Base-by-base conservation (phyloP, 176 grass and related monocot genomes). In the Tillandsia leiboldiana region DNA sequence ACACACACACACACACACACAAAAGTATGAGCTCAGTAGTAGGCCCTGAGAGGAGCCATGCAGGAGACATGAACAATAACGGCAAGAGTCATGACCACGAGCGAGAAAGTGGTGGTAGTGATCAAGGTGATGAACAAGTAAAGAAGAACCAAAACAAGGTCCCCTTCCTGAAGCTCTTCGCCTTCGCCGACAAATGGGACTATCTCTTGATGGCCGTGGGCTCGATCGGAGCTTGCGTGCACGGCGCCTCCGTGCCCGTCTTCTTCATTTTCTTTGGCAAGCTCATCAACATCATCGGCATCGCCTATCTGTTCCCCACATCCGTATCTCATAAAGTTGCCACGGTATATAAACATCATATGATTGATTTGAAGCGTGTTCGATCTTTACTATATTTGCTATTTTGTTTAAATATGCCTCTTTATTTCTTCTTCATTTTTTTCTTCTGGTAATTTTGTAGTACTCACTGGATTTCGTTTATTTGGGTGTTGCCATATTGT, bases 221-320 rank as follows among this genome's bases (percentile, higher is more conserved):
- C 0, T 90, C 94, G 2, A 75, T 92, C 15, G 94, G 94, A 61
- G 94, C 94, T 8, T 97, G 94, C 78, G 89, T 76, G 18, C 94
- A 97, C 69, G 94, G 94, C 63, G 94, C 94, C 53, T 97, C 94
- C 51, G 94, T 97, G 15, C 94, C 94, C 14, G 86, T 97, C 82
- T 97, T 97, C 89, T 97, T 97, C 86, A 92, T 97, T 66, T 97
- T 90, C 82, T 97, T 97, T 79, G 94, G 94, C 74, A 97, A 97
- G 75, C 94, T 97, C 87, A 97, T 97, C 72, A 97, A 97, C 79
- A 84, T 97, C 79, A 93, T 97, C 81, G 94, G 94, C 29, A 48
- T 97, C 73, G 94, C 94, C 26, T 87, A 89, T 74, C 84, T 97
- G 77, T 97, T 97, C 83, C 94, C 94, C 48, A 71, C 86, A 71